Conservation (phyloP, 495 filamentous ascomycete species). For the Aspergillus ellipticus region DNA sequence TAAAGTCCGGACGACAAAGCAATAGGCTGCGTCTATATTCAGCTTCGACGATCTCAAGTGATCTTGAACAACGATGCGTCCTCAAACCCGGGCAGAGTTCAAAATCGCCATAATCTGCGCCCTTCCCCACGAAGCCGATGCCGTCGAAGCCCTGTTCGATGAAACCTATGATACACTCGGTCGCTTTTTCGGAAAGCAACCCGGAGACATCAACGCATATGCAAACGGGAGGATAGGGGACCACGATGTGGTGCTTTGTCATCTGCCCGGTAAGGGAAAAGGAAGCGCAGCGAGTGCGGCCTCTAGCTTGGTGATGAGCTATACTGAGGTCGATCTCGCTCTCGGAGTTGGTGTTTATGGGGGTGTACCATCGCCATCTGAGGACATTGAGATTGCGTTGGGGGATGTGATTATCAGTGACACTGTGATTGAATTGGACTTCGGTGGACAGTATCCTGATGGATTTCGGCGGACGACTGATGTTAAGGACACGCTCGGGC, state of each 20-base stretch:
- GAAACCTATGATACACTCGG: slow-evolving; percentile 5
- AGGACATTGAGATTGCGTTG: slow-evolving; percentile 23
- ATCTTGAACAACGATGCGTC: no score
- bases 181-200: neutral
- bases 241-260: slow-evolving; percentile 26
- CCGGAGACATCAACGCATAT: slow-evolving; percentile 24
- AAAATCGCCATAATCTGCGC: slow-evolving; percentile 18
- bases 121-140: slow-evolving; percentile 10
- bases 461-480: slow-evolving; percentile 19
- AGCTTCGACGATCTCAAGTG: no score
- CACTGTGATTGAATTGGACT: slow-evolving; percentile 31
- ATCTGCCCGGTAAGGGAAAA: slow-evolving; percentile 21
- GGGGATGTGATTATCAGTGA: slow-evolving; percentile 44
- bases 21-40: no score
- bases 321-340: slow-evolving; percentile 16
- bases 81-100: slow-evolving; percentile 9
- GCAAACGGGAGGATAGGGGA: slow-evolving; percentile 21
- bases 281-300: slow-evolving; percentile 14
- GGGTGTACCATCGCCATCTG: slow-evolving; percentile 17
- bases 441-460: slow-evolving; percentile 28
- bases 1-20: no score
- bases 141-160: slow-evolving; percentile 15
- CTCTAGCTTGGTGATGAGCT: slow-evolving; percentile 15
- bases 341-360: slow-evolving; percentile 30
- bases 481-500: slow-evolving; percentile 3